A percentile compares a stretch with the other conserved stretches of the same genome.
These are phyloP conservation scores for Boechera divaricarpa DNA, from an alignment of 345 rosid species.

Conservation along the genomic window DNA sequence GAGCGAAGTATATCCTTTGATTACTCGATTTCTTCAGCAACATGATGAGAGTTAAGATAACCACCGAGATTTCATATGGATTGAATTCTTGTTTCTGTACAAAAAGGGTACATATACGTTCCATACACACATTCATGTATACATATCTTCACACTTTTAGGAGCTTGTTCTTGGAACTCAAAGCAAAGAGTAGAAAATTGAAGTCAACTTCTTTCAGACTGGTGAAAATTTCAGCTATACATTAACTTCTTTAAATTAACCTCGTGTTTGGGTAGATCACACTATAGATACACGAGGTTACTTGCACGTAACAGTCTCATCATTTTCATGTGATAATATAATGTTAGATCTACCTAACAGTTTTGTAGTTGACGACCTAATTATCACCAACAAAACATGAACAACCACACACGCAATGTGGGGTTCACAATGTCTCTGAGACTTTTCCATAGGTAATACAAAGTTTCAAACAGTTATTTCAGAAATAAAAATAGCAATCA, in stretches of 20 bases:
- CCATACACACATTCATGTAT: constrained; percentile 9
- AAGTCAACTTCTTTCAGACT: background rate
- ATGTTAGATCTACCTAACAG: constrained; percentile 37
- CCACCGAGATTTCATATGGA: background rate
- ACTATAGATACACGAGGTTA: constrained; percentile 14
- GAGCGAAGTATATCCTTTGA: constrained; percentile 60
- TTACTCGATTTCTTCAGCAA: constrained; percentile 59
- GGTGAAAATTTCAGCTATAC: background rate
- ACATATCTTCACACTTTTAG: background rate
- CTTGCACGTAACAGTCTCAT: constrained; percentile 39
- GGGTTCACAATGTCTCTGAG: constrained; percentile 30
- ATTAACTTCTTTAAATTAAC: background rate
- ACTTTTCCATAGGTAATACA: constrained; percentile 17
- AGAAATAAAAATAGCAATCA: constrained; percentile 24
- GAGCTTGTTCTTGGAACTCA: background rate
- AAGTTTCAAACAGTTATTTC: constrained; percentile 1
- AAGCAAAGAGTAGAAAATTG: background rate
- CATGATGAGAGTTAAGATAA: constrained; percentile 53
- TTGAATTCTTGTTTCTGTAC: constrained; percentile 21
- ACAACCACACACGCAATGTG: constrained; percentile 31
- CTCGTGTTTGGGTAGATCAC: constrained; percentile 3
- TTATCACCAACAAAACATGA: constrained; percentile 26
- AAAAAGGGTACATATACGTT: background rate
- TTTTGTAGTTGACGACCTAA: constrained; percentile 35
- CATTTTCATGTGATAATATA: constrained; percentile 30